Evolutionary conservation across 1,139 yeast species (phyloP), one percentile per base, ranked within the genome.

Genomic region (Geotrichum carabidarum): DNA sequence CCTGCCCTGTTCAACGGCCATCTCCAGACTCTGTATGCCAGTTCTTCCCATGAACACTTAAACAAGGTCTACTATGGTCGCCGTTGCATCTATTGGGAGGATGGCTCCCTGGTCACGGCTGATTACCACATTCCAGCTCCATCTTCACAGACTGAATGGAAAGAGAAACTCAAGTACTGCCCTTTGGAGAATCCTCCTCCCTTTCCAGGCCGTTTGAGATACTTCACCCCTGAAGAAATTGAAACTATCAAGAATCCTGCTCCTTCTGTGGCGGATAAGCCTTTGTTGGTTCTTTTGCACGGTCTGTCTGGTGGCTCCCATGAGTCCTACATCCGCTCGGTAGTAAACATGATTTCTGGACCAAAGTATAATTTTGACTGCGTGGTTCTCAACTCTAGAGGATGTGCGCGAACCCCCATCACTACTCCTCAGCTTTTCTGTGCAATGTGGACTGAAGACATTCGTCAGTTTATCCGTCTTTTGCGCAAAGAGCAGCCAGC

Each of bases 231-330:
- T 1, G 74, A 72, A 6, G 89, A 83, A 65, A 55, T 78, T n/a
- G 65, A 63, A 2, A 63, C 64, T 4, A 51, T 65, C 15, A 69
- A 66, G 37, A 63, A 63, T 35, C 62, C 68, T 0, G 65, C 65
- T 1, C 67, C 68, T 32, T 64, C 68, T 3, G 46, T 32, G 27
- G 54, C 49, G 12, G 68, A 71, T 4, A 78, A 74, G 54, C 96
- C 96, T 1, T 71, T 90, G 54, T 78, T 86, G 36, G 78, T 90
- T 30, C 75, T 85, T 5, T 71, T 84, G 50, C 97, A 91, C 66
- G 98, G 97, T 0, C 78, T 91, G 42, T 91, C 89, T 4, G 97
- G 97, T 18, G 96, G 97, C 0, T 85, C 95, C 18, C 95, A 89
- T 62, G 97, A 91, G 67, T 81, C 93, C 1, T 82, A 90, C 63